Percentiles rank a stretch among this genome's conserved stretches.
These are phyloP conservation scores for Pleomassaria siparia DNA, from an alignment of 2,329 filamentous ascomycete genomes.

Conservation along the genomic window DNA sequence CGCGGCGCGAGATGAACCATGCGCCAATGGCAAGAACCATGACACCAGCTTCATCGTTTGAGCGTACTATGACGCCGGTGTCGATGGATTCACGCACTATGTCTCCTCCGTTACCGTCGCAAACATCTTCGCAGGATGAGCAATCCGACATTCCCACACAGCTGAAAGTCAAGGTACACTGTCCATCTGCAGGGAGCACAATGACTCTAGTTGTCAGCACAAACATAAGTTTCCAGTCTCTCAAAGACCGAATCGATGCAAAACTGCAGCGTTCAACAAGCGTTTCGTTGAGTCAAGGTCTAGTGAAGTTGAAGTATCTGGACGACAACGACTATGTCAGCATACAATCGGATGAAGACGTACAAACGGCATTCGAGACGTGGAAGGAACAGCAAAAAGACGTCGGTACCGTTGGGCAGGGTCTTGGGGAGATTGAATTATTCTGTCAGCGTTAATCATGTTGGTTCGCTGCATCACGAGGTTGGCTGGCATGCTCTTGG, in stretches of 20 bases:
- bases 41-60: conserved; percentile 44
- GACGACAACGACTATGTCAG: conserved; percentile 93
- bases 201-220: conserved; percentile 95
- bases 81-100: conserved; percentile 43
- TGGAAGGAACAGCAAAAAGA: conserved; percentile 78
- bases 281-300: conserved; percentile 78
- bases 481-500: conserved; percentile 14
- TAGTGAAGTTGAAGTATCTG: conserved; percentile 83
- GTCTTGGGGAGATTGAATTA: conserved; percentile 81
- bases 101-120: conserved; percentile 37
- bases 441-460: conserved; percentile 39
- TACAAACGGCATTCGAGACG: conserved; percentile 91
- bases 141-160: conserved; percentile 62
- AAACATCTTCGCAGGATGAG: conserved; percentile 27
- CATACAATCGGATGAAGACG: conserved; percentile 94
- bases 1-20: conserved; percentile 35
- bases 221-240: conserved; percentile 90
- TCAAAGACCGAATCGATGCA: conserved; percentile 93
- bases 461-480: conserved; percentile 5
- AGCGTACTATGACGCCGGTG: conserved; percentile 40
- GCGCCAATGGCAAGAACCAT: conserved; percentile 34
- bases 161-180: conserved; percentile 94
- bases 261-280: conserved; percentile 87
- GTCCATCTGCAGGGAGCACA: conserved; percentile 74
- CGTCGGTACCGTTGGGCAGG: conserved; percentile 61